Conservation (phyloP, 345 rosid species). For the Arabis alpina region DNA sequence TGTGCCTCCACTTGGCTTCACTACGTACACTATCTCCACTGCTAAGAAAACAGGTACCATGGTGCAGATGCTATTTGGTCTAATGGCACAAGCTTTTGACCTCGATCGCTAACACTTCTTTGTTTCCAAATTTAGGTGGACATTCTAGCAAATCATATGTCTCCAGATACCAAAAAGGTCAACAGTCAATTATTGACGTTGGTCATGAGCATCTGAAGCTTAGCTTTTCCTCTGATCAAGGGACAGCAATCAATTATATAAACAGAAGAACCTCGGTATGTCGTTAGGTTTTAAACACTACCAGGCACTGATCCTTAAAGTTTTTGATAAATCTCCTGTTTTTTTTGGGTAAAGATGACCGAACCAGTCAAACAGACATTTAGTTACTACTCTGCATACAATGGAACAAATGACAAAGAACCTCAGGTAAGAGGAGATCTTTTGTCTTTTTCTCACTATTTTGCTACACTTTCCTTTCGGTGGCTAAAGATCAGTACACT, state of each 20-base stretch:
- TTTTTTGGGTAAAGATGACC: constrained; percentile 57
- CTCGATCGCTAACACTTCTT: constrained; percentile 12
- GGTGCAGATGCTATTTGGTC: constrained; percentile 26
- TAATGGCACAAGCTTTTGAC: constrained; percentile 29
- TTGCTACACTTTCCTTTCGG: constrained; percentile 21
- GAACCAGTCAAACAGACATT: constrained; percentile 70
- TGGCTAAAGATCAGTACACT: constrained; percentile 27
- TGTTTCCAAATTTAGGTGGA: constrained; percentile 54
- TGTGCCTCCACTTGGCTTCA: constrained; percentile 93
- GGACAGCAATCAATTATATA: constrained; percentile 51
- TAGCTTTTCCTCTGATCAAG: constrained; percentile 54
- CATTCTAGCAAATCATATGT: constrained; percentile 56
- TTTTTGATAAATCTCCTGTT: constrained; percentile 37
- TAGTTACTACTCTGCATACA: constrained; percentile 69
- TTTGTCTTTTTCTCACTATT: not conserved
- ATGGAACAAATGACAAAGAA: constrained; percentile 65
- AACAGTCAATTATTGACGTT: constrained; percentile 56
- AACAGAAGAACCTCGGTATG: constrained; percentile 70
- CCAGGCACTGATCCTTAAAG: constrained; percentile 9
- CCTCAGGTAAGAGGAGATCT: constrained; percentile 64
- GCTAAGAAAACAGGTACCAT: constrained; percentile 65
- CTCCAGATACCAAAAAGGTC: constrained; percentile 48
- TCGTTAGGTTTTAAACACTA: constrained; percentile 3
- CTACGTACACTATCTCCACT: constrained; percentile 70
- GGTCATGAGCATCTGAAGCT: constrained; percentile 81